phyloP scores from a whole-genome alignment of 2,329 filamentous ascomycete genomes.

The Paecilomyces variotii region DNA sequence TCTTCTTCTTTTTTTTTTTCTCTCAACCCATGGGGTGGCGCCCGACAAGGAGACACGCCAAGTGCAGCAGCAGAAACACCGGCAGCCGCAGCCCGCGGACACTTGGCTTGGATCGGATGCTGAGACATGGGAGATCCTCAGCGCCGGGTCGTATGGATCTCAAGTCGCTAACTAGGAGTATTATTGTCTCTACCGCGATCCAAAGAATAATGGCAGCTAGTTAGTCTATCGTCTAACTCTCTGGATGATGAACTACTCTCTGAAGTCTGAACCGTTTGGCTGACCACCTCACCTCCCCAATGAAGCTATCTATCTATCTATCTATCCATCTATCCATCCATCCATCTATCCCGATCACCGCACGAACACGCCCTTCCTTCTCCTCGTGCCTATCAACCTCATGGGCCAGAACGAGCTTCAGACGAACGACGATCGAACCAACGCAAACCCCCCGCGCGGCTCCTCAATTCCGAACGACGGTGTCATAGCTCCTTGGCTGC shows the following conservation, averaged over 20 bases:
- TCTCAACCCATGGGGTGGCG: neutral
- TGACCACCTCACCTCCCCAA: too few species aligned
- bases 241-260: too few species aligned
- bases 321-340: neutral
- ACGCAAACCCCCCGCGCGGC: neutral
- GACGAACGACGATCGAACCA: neutral
- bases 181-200: neutral
- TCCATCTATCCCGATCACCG: neutral
- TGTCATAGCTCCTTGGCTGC: neutral
- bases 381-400: neutral
- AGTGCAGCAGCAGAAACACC: neutral
- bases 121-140: neutral
- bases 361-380: neutral
- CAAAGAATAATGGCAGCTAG: too few species aligned
- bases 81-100: neutral
- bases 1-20: neutral
- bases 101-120: neutral
- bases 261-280: too few species aligned
- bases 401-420: neutral
- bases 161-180: neutral
- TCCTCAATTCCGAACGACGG: neutral
- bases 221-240: too few species aligned
- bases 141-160: neutral
- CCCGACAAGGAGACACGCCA: neutral
- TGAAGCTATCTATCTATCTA: neutral